Base-by-base conservation (phyloP, 306 rosid species). In the Trichosanthes truncata region DNA sequence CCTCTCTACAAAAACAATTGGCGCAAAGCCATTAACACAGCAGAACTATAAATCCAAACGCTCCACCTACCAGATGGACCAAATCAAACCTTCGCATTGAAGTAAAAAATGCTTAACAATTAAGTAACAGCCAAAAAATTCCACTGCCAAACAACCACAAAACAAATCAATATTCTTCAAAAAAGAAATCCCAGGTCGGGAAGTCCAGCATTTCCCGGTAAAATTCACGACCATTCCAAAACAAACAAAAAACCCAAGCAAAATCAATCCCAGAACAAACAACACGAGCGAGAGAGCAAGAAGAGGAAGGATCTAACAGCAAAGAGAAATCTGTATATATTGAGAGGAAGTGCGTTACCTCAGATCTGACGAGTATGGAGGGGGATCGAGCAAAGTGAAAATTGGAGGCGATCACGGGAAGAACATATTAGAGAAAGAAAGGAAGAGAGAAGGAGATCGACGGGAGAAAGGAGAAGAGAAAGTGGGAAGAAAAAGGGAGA, bases 301-400 rank as follows among this genome's bases (percentile, higher is more conserved):
- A 12, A 17, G 29, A 55, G 41, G 49, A 51, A 38, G 61, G 69
- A 51, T 14, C 76, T 71, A 62, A 71, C 23, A 41, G 53, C 7
- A 14, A 69, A 21, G 5, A 80, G 7, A 71, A 38, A 69, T 71
- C 73, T 77, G 80, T 52, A 63, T 40, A 63, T 40, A 48, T 69
- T 60, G 63, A 29, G 79, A 74, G 43, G 3, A 72, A 77, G 66
- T 31, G 35, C 29, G 38, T 80, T 78, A 87, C 90, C 90, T 83
- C 74, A 81, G 90, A 87, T 87, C 90, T 82, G 82, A 81, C 36
- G 80, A 79, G 84, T 57, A 52, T 8, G 83, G 5, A 76, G 59
- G 81, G 40, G 74, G 78, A 78, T 80, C 83, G 48, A 80, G 38
- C 52, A 53, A 9, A 49, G 26, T 74, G 78, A 74, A 23, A 13